phyloP scores from a whole-genome alignment of 495 filamentous ascomycete species.

The Cudoniella acicularis region DNA sequence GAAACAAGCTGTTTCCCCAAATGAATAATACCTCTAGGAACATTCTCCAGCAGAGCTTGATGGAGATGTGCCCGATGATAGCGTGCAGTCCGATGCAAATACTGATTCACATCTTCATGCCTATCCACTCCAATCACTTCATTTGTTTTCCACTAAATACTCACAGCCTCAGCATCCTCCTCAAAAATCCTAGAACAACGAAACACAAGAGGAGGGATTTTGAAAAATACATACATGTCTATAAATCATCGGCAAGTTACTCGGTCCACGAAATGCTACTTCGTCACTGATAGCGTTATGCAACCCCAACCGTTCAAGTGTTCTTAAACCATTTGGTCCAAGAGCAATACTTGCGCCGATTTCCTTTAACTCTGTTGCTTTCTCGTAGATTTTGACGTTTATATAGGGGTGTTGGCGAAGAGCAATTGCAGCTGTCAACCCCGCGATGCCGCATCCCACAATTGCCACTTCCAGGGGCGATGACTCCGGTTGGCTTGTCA shows the following conservation, averaged over 20 bases:
- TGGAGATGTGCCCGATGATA: constrained; percentile 37
- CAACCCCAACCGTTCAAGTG: constrained; percentile 43
- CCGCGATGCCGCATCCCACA: constrained; percentile 32
- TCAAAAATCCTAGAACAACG: too few relatives aligned
- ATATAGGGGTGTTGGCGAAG: constrained; percentile 43
- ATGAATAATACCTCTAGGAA: constrained; percentile 35
- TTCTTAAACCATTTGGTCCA: constrained; percentile 38
- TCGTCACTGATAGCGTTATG: constrained; percentile 34
- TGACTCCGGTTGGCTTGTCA: too few relatives aligned
- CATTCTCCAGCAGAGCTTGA: constrained; percentile 33
- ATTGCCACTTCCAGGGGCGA: too few relatives aligned
- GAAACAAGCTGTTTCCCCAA: constrained; percentile 35
- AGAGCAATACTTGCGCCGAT: constrained; percentile 48
- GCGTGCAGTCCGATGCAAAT: constrained; percentile 8
- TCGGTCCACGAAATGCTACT: constrained; percentile 29
- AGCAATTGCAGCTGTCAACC: constrained; percentile 45
- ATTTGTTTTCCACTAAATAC: constrained; percentile 26
- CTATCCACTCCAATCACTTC: constrained; percentile 31
- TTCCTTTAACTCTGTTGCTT: constrained; percentile 41
- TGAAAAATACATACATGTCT: constrained; percentile 1
- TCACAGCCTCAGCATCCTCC: background rate
- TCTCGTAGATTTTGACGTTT: constrained; percentile 44
- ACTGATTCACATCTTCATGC: background rate
- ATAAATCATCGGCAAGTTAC: background rate
- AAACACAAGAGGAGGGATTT: background rate